Evolutionary conservation across 345 rosid species (phyloP), one percentile per base, ranked within the genome.

Genomic region (Salix exigua): DNA sequence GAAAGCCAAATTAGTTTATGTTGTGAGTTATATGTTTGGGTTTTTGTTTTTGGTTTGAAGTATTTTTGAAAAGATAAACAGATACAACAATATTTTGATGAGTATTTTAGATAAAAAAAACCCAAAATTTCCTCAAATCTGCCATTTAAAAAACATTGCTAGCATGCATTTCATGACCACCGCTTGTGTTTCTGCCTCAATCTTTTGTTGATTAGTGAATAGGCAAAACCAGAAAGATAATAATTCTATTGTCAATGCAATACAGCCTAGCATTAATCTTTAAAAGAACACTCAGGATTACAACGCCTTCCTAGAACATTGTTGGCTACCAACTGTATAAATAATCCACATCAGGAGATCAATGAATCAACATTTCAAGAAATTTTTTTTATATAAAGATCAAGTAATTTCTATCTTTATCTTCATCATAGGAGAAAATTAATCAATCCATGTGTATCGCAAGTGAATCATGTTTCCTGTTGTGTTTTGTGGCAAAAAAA

Each of bases 321-420:
- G 70, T 58, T 44, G 72, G 62, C 78, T 61, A 85, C 87, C 76
- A 79, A 53, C 48, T 31, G 35, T 75, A 64, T 66, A 77, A 58
- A 75, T 78, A 80, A 84, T 81, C 81, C 55, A 65, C 19, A 62
- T 28, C 55, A 85, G 86, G 85, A 81, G 82, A 68, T 62, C 51
- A 74, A n/a, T 65, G 40, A 73, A 73, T 73, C 50, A 74, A 33
- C 61, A 73, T 58, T 33, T 33, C 37, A 33, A 33, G 37, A 33
- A 0, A 0, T 5, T 33, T 33, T 33, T 33, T 33, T 33, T 28
- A 8, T 30, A 13, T 13, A 66, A 17, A 31, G 1, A 1, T 33
- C n/a, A 37, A 4, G 25, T 7, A 28, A 0, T 30, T 73, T 65
- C n/a, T 37, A 42, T 62, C 40, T 40, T 70, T 69, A 63, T 70